Evolutionary conservation across 1,139 yeast species (phyloP).

Genomic region (Magnusiomyces sp.): DNA sequence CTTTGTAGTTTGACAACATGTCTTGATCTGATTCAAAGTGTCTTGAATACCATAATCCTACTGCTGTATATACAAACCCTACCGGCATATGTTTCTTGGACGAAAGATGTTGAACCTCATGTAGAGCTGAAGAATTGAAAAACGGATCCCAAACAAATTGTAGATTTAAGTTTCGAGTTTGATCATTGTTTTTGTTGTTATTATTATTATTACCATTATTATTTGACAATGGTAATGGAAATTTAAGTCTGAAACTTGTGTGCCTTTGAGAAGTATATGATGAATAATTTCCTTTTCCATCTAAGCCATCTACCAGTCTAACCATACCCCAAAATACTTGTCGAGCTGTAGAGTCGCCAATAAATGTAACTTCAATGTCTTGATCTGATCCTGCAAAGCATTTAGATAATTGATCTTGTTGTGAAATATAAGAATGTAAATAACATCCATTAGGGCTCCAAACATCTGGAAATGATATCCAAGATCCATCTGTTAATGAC

Average conservation of each 20-base stretch:
- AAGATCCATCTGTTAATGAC: not conserved
- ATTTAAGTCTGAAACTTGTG: constrained; percentile 1
- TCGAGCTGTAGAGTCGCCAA: constrained; percentile 15
- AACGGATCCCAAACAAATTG: constrained; percentile 14
- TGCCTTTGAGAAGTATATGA: constrained; percentile 6
- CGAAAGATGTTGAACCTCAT: not conserved
- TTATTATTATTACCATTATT: too few species aligned
- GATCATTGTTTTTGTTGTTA: too few species aligned
- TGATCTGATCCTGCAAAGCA: not conserved
- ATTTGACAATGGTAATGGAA: not conserved
- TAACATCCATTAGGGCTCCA: constrained; percentile 7
- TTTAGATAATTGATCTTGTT: not conserved
- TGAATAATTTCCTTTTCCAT: constrained; percentile 9
- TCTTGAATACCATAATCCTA: constrained; percentile 13
- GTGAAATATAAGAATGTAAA: not conserved
- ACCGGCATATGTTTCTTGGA: constrained; percentile 1
- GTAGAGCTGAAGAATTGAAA: constrained; percentile 11
- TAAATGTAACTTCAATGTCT: not conserved
- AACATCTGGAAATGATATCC: constrained; percentile 1
- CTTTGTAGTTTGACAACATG: constrained; percentile 5
- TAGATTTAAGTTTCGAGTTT: not conserved
- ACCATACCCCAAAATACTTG: constrained; percentile 15
- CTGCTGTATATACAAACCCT: constrained; percentile 9
- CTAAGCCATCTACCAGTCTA: constrained; percentile 2
- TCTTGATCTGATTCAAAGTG: not conserved